Percentiles rank a stretch among this genome's conserved stretches.
Evolutionary conservation across 352 stramenopile species (phyloP).

Genomic region (Globisporangium middletonii): DNA sequence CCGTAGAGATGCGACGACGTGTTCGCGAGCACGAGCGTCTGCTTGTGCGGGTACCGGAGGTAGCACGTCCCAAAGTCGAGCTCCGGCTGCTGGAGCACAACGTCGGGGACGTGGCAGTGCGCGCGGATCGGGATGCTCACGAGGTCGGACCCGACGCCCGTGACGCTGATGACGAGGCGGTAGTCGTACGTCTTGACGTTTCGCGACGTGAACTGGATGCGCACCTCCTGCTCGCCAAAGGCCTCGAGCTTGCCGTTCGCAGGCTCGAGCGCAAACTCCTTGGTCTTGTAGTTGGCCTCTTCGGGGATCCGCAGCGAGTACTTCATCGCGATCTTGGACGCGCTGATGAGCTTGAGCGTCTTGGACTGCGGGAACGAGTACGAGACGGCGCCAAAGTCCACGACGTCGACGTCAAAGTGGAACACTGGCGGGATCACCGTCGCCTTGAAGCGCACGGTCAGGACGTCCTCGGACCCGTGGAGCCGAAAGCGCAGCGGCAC

Average conservation of each 20-base stretch:
- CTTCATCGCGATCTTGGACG: conserved; percentile 90
- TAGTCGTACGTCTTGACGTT: conserved; percentile 92
- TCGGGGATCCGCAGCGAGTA: conserved; percentile 89
- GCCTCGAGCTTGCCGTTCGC: conserved; percentile 65
- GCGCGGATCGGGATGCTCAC: conserved; percentile 87
- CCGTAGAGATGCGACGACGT: conserved; percentile 67
- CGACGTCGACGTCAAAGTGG: conserved; percentile 83
- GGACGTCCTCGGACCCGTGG: conserved; percentile 80
- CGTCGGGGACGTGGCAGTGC: conserved; percentile 83
- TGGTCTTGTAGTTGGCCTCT: conserved; percentile 87
- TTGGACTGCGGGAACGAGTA: conserved; percentile 87
- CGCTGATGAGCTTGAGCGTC: conserved; percentile 86
- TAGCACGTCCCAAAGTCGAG: conserved; percentile 90
- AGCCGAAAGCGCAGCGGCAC: conserved; percentile 83
- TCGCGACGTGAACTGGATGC: conserved; percentile 79
- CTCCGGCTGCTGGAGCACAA: conserved; percentile 55
- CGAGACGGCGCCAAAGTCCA: conserved; percentile 91
- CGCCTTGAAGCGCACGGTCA: conserved; percentile 83
- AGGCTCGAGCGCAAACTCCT: conserved; percentile 88
- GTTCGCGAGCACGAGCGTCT: conserved; percentile 87
- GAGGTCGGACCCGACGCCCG: conserved; percentile 85
- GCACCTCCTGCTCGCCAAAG: conserved; percentile 79
- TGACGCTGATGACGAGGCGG: conserved; percentile 88
- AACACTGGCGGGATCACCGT: conserved; percentile 92
- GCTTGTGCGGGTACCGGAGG: conserved; percentile 88